Conservation (phyloP, 768 basidiomycete species). For the Rossbeevera mucosa region DNA sequence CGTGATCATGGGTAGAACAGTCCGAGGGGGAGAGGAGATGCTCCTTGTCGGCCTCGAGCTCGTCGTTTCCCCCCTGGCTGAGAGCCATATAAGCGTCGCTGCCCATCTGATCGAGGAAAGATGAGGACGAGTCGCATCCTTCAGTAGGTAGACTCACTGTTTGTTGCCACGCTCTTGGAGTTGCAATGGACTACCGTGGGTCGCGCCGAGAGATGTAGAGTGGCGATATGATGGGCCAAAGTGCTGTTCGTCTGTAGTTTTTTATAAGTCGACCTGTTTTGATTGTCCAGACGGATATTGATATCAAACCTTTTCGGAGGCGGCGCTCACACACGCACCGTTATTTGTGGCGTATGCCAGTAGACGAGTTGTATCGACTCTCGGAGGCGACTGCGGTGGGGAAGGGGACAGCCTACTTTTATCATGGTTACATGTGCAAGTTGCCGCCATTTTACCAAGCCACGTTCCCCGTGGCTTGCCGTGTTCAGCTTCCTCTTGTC, state of each 20-base stretch:
- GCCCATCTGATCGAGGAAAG: conserved; percentile 15
- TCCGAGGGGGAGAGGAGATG: conserved; percentile 9
- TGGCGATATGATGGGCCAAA: not conserved
- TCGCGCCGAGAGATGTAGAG: not conserved
- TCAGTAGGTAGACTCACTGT: not conserved
- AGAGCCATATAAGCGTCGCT: conserved; percentile 9
- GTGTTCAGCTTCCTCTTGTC: not conserved
- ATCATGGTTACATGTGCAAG: not conserved
- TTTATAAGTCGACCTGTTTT: conserved; percentile 5
- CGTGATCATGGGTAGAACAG: not conserved
- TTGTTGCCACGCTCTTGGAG: not conserved
- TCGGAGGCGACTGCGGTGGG: not conserved
- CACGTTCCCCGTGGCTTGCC: not conserved
- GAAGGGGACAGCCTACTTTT: not conserved
- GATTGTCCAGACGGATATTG: not conserved
- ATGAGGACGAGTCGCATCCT: not conserved
- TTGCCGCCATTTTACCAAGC: too few relatives aligned
- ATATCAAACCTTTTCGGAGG: not conserved
- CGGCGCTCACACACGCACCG: not conserved
- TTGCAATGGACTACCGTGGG: not conserved
- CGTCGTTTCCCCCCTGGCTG: conserved; percentile 8
- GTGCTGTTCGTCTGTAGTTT: not conserved
- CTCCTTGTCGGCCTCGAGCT: conserved; percentile 12
- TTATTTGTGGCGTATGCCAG: not conserved
- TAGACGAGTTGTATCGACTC: not conserved